Percentiles rank a stretch among this genome's conserved stretches.
Evolutionary conservation across 208 protist species (phyloP).

Genomic region (Jaenimonas drosophilae): DNA sequence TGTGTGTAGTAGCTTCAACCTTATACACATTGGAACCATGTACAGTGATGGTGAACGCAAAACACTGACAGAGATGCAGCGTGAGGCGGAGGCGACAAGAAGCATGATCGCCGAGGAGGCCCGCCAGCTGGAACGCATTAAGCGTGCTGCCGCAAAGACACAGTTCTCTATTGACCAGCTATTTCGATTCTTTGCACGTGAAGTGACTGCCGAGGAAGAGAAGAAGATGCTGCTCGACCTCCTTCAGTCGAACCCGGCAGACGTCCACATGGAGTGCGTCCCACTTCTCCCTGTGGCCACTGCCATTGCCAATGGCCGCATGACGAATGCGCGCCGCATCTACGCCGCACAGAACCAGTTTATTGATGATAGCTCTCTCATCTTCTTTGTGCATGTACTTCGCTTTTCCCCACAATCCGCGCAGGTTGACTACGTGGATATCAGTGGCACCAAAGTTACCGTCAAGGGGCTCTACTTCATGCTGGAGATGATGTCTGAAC

Average conservation of each 20-base stretch:
- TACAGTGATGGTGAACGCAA: conserved; percentile 81
- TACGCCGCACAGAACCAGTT: conserved; percentile 40
- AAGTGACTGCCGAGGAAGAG: conserved; percentile 53
- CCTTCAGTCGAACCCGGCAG: conserved; percentile 44
- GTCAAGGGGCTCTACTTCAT: conserved; percentile 70
- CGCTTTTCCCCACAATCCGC: conserved; percentile 62
- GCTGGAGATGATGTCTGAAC: conserved; percentile 72
- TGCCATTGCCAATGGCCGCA: conserved; percentile 64
- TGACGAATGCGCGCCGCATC: conserved; percentile 52
- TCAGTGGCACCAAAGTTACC: conserved; percentile 68
- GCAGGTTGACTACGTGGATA: conserved; percentile 68
- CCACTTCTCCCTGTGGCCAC: conserved; percentile 61
- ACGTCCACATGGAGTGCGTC: conserved; percentile 50
- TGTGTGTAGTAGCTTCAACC: not conserved
- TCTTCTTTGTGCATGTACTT: conserved; percentile 72
- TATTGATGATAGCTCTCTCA: conserved; percentile 53
- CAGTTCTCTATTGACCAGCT: conserved; percentile 69
- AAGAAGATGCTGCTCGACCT: conserved; percentile 47
- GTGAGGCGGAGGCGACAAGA: conserved; percentile 50
- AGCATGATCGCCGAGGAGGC: conserved; percentile 56
- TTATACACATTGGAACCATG: conserved; percentile 19
- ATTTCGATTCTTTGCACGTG: conserved; percentile 67
- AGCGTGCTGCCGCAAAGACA: conserved; percentile 47
- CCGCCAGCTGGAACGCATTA: conserved; percentile 49
- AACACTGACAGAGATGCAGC: conserved; percentile 77